Evolutionary conservation across 2,329 filamentous ascomycete species (phyloP).

Genomic region (Aspergillus costaricaensis): DNA sequence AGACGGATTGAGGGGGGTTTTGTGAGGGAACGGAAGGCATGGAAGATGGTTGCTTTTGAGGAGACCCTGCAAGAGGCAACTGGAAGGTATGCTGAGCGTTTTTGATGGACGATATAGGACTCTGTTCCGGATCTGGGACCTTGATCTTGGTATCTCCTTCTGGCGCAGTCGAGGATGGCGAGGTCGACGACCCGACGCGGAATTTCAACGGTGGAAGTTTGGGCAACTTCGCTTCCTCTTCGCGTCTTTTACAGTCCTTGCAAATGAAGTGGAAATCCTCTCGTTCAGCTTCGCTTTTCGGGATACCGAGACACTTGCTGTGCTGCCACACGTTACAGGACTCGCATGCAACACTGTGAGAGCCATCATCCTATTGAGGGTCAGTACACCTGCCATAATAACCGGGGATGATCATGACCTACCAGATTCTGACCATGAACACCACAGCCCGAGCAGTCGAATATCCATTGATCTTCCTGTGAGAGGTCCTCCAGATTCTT

Average conservation of each 20-base stretch:
- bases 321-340: constrained; percentile 96
- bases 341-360: constrained; percentile 92
- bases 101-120: constrained; percentile 30
- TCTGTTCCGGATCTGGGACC: constrained; percentile 16
- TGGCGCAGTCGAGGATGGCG: constrained; percentile 23
- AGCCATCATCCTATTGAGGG: constrained; percentile 72
- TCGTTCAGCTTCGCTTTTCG: constrained; percentile 74
- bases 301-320: constrained; percentile 83
- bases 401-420: constrained; percentile 25
- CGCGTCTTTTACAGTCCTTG: constrained; percentile 70
- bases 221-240: constrained; percentile 62
- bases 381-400: constrained; percentile 22
- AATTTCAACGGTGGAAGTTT: constrained; percentile 66
- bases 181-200: constrained; percentile 53
- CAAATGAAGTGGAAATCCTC: constrained; percentile 89
- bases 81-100: constrained; percentile 22
- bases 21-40: constrained; percentile 18
- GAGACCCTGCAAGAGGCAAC: constrained; percentile 24
- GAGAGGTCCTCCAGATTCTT: constrained; percentile 73
- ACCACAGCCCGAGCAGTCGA: constrained; percentile 87
- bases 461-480: constrained; percentile 83
- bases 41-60: constrained; percentile 21
- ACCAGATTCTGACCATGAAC: constrained; percentile 78
- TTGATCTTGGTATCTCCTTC: constrained; percentile 24
- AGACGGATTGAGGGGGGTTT: constrained; percentile 14